Conservation (phyloP, 805 yeast genomes). For the Brettanomyces naardenensis region DNA sequence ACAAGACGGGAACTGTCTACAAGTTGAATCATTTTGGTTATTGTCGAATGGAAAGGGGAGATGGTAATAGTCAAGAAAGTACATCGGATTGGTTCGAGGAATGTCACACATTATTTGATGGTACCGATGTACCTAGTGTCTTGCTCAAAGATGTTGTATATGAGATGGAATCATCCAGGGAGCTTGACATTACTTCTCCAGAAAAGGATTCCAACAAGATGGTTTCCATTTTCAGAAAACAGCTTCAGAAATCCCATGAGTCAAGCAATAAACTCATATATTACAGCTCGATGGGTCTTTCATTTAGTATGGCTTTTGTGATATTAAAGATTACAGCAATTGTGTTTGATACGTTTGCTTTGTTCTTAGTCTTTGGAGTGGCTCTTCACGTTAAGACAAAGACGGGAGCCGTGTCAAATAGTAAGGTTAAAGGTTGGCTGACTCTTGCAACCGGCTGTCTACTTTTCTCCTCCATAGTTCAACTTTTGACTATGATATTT, state of each 20-base stretch:
- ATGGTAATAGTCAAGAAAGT: not conserved
- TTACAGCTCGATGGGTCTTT: conserved; percentile 3
- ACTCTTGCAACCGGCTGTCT: not conserved
- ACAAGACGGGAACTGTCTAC: conserved; percentile 35
- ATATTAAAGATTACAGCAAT: conserved; percentile 11
- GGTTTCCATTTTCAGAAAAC: not conserved
- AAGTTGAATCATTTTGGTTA: conserved; percentile 40
- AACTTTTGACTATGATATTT: not conserved
- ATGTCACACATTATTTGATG: conserved; percentile 8
- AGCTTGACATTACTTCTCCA: not conserved
- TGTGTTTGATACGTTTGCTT: conserved; percentile 7
- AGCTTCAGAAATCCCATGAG: not conserved
- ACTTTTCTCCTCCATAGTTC: not conserved
- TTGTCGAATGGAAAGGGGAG: conserved; percentile 28
- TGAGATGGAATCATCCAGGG: conserved; percentile 30
- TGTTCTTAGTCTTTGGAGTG: not conserved
- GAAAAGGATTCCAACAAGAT: not conserved
- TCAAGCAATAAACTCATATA: not conserved
- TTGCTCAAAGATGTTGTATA: conserved; percentile 42
- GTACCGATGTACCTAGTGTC: conserved; percentile 35
- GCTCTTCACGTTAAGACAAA: not conserved
- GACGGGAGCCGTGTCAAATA: not conserved
- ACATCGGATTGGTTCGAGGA: not conserved
- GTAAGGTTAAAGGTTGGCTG: not conserved
- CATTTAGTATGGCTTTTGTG: conserved; percentile 11